Base-by-base conservation (phyloP, 2,329 filamentous ascomycete species). In the Chrysosporium keratinophilum region DNA sequence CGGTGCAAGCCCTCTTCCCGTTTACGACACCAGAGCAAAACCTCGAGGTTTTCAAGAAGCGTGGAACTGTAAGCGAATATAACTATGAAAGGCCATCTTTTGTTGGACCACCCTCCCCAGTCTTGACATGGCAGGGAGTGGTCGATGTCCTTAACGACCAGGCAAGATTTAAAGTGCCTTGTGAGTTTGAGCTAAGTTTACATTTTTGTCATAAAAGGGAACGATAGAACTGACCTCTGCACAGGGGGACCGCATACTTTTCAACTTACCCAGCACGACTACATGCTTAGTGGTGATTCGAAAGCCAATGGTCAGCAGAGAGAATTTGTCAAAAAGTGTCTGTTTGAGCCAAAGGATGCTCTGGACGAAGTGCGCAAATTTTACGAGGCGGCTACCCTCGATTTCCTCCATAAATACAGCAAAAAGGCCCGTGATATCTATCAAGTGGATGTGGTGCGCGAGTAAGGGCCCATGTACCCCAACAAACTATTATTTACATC, bases 391-490 rank as follows among this genome's bases (percentile, higher is more conserved):
- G 56, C 57, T 17, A 59, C 60, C 7, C 20, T 56, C 12, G 51
- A 54, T 11, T 51, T 61, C 6, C 50, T 58, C 4, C 54, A 49
- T 33, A 28, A 56, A 31, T 68, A 75, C 14, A 76, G 75, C 64
- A 69, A 71, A 54, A 63, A 78, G 23, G 73, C 67, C 2, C 71
- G 71, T 1, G 62, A 67, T 35, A 51, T 52, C 34, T 53, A 61
- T 37, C 61, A 63, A 50, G 51, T 62, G 20, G 61, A 63, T 44
- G 60, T 61, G n/a, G 56, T 62, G 39, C 54, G 58, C 31, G 62
- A 63, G 34, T 54, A 60, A 37, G 59, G 46, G 57, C 54, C 50
- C 47, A 47, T 57, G 7, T 58, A 17, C 52, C 59, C 14, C 58
- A 62, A 33, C 57, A 61, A 12, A 41, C 1, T 58, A n/a, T 53